A percentile compares a stretch with the other conserved stretches of the same genome.
Evolutionary conservation across 108 stramenopile species (phyloP).

Genomic region (Nitzschia sp.): DNA sequence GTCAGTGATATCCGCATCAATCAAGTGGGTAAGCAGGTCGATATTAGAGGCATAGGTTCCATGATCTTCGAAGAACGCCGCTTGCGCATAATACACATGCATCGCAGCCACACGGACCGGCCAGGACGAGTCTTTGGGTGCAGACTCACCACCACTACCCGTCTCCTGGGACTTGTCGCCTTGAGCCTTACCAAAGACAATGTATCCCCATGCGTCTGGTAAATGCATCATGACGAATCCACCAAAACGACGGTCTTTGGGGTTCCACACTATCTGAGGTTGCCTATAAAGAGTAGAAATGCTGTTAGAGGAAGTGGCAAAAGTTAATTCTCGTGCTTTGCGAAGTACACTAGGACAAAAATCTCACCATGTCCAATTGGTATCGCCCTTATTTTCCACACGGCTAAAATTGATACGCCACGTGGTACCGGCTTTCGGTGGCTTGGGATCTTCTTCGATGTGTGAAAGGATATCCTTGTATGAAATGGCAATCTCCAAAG

Average conservation of each 20-base stretch:
- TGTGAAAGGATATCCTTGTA: constrained; percentile 47
- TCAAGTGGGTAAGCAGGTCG: not conserved
- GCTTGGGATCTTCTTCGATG: not conserved
- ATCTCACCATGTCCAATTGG: constrained; percentile 67
- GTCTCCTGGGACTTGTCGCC: constrained; percentile 10
- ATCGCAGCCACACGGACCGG: constrained; percentile 74
- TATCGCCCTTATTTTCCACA: constrained; percentile 53
- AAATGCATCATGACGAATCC: constrained; percentile 63
- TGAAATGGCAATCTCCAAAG: constrained; percentile 66
- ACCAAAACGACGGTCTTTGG: constrained; percentile 16
- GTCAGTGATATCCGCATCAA: constrained; percentile 16
- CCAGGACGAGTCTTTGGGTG: constrained; percentile 55
- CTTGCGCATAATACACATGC: constrained; percentile 84
- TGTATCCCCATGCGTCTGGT: constrained; percentile 71
- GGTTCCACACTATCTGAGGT: constrained; percentile 64
- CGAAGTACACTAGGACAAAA: not conserved
- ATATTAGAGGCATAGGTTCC: constrained; percentile 19
- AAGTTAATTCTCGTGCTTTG: not conserved
- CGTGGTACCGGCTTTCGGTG: constrained; percentile 27
- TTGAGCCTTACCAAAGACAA: constrained; percentile 41
- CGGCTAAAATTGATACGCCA: constrained; percentile 68
- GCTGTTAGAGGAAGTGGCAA: not conserved
- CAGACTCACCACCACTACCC: not conserved
- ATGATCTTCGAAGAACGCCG: constrained; percentile 29
- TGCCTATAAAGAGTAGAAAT: constrained; percentile 18